Base-by-base conservation (phyloP, 805 yeast genomes). In the Suhomyces kilbournensis region DNA sequence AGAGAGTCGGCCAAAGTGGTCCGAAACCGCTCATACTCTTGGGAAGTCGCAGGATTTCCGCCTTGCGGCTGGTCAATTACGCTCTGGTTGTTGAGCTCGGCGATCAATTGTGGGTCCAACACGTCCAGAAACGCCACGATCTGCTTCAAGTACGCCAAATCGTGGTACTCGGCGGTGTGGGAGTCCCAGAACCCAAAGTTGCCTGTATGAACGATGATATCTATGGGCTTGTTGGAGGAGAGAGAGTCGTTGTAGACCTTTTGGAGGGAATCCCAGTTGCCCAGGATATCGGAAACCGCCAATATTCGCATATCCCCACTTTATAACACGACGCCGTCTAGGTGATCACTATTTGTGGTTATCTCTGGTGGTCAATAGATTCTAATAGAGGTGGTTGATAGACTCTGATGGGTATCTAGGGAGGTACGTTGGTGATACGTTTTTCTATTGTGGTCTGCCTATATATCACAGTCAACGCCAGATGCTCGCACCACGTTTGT, bases 111-210 rank as follows among this genome's bases (percentile, higher is more conserved):
- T 22, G 75, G 74, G 8, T 80, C 80, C 25, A 86, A 61, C 17
- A 84, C 71, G 8, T 86, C 84, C 48, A 85, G 82, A 58, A 84
- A 85, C 53, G 85, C 85, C 10, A 86, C 86, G 30, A 86, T 79
- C 59, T 84, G 88, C 56, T 88, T 78, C 44, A 82, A 67, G 60
- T 81, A 84, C 48, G 22, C 38, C 77, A 81, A 60, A 78, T 85
- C 63, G 79, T 79, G 52, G 82, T 84, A 60, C 73, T 52, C 70
- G 6, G 86, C 75, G 43, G 87, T 80, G 15, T 77, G 79, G 34
- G 69, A 69, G 60, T 86, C 88, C 69, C 87, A 82, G 63, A 88
- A 86, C 10, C 96, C 96, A 39, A 60, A 57, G 50, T 57, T 57
- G 25, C 65, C 64, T 3, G 62, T 60, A 48, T 60, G 58, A 23